These are phyloP conservation scores for Capronia coronata DNA, from an alignment of 2,329 filamentous ascomycete genomes.

Conservation along the genomic window DNA sequence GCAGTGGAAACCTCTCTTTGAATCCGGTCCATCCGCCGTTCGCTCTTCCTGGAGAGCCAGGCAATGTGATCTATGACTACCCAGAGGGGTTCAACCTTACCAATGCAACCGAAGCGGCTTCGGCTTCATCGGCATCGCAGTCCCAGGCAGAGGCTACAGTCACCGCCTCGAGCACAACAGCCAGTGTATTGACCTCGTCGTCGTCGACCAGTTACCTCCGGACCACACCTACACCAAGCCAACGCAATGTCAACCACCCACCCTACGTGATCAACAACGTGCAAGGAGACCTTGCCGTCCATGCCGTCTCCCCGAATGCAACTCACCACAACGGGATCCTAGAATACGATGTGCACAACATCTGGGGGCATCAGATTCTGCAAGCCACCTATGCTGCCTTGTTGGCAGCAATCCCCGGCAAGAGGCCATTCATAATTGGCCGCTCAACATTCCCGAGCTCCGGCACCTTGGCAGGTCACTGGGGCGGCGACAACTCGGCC, in stretches of 20 bases:
- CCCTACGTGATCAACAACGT: slow-evolving; percentile 71
- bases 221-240: slow-evolving; percentile 56
- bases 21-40: slow-evolving; percentile 66
- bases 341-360: slow-evolving; percentile 76
- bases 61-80: slow-evolving; percentile 54
- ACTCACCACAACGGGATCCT: slow-evolving; percentile 65
- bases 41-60: slow-evolving; percentile 57
- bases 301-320: slow-evolving; percentile 69
- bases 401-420: slow-evolving; percentile 55
- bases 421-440: slow-evolving; percentile 77
- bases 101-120: slow-evolving; percentile 60
- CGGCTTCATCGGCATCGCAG: slow-evolving; percentile 50
- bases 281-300: slow-evolving; percentile 63
- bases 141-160: slow-evolving; percentile 43
- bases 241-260: slow-evolving; percentile 63
- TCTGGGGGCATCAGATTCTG: slow-evolving; percentile 68
- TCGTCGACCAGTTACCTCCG: slow-evolving; percentile 47
- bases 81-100: slow-evolving; percentile 65
- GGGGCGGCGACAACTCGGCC: slow-evolving; percentile 70
- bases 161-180: slow-evolving; percentile 31
- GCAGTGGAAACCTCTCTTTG: slow-evolving; percentile 55
- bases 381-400: slow-evolving; percentile 71
- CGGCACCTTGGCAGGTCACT: slow-evolving; percentile 71
- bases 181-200: slow-evolving; percentile 29
- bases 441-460: slow-evolving; percentile 73